Evolutionary conservation across 345 rosid genomes (phyloP), one percentile per base, ranked within the genome.

Genomic region (Bruguiera gymnorhiza): DNA sequence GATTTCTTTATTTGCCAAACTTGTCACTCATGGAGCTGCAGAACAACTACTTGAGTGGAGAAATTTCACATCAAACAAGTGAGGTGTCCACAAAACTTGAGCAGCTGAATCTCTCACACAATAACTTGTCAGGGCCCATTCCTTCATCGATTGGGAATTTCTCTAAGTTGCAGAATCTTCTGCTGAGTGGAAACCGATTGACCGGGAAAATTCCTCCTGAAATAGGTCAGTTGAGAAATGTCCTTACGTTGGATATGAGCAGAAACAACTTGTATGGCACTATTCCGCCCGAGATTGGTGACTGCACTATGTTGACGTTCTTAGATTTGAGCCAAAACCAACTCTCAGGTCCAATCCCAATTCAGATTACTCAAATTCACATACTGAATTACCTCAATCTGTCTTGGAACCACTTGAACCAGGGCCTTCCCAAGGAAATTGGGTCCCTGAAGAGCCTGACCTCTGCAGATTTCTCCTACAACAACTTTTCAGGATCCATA

Each of bases 311-410:
- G 73, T 80, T 88, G 31, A 82, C 88, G 11, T 85, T 69, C 74
- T 82, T 89, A 30, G 94, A 89, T 75, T 59, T 89, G 70, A 89
- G 94, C 81, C 87, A 82, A 70, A 89, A 89, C 76, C 84, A 82
- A 71, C 86, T 89, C 36, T 83, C 88, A 19, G 89, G 94, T 20
- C 77, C 86, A 18, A 81, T 89, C 46, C 88, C 94, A 23, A 56
- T 51, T 31, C 81, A 78, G 55, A 79, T 89, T 53, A 73, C 83
- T 62, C 70, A 79, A 46, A 67, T 85, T 55, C 83, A 71, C 59
- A 83, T 83, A 64, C 70, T 89, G 46, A 86, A 80, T 62, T 89
- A 85, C 83, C 67, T 89, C 68, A 89, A 89, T 59, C 53, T 89
- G 21, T 86, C 91, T 5, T 79, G 87, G 73, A 89, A 89, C 79